A percentile compares a stretch with the other conserved stretches of the same genome.
These are phyloP conservation scores for Sungouiozyma intestinalis DNA, from an alignment of 805 yeast genomes.

Conservation along the genomic window DNA sequence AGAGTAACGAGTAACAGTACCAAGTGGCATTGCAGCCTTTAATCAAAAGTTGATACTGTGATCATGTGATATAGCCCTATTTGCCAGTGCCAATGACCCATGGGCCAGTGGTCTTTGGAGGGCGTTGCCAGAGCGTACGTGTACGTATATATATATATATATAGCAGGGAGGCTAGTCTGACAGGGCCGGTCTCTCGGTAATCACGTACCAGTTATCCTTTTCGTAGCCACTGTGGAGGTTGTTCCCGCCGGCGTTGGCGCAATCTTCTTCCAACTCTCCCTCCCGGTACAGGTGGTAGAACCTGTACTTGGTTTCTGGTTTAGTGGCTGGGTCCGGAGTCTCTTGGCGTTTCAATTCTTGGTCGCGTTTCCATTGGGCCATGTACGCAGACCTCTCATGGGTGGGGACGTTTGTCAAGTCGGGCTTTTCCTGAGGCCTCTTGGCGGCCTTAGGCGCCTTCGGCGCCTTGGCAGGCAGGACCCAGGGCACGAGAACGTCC, in stretches of 20 bases:
- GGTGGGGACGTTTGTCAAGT: conserved; percentile 18
- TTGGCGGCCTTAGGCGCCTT: conserved; percentile 6
- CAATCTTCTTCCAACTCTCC: conserved; percentile 79
- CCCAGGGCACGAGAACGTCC: conserved; percentile 96
- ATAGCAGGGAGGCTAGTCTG: neutral
- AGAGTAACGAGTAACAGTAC: no score
- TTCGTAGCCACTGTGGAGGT: conserved; percentile 75
- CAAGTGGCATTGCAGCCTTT: no score
- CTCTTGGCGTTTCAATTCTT: conserved; percentile 16
- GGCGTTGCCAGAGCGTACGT: neutral
- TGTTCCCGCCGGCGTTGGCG: conserved; percentile 53
- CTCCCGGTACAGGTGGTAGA: conserved; percentile 73
- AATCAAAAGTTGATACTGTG: neutral
- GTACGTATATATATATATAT: neutral
- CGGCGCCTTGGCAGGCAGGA: conserved; percentile 40
- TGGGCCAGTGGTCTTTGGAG: no score
- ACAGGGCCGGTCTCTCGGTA: conserved; percentile 24
- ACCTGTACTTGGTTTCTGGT: conserved; percentile 60
- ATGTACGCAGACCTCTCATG: conserved; percentile 22
- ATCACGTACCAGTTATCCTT: conserved; percentile 90
- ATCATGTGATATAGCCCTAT: neutral
- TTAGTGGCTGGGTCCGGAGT: conserved; percentile 13
- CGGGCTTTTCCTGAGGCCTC: conserved; percentile 16
- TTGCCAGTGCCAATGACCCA: no score
- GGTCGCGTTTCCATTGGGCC: conserved; percentile 21